Conservation (phyloP, 106 monocot genomes). For the Dendrobium nobile region DNA sequence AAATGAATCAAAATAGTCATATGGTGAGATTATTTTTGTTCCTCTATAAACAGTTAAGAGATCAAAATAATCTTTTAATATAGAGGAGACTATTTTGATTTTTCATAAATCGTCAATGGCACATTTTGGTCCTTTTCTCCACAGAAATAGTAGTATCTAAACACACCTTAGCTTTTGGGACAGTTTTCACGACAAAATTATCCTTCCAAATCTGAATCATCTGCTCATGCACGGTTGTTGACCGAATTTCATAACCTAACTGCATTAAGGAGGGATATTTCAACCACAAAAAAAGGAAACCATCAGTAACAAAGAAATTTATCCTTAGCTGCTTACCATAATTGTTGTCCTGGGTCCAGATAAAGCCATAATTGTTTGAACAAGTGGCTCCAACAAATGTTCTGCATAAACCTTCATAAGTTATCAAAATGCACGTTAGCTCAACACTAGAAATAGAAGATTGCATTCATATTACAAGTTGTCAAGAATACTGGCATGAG, state of each 20-base stretch:
- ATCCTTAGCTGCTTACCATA: constrained; percentile 37
- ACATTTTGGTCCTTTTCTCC: no score
- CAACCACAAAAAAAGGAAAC: not conserved
- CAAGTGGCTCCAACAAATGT: constrained; percentile 76
- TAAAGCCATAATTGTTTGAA: constrained; percentile 78
- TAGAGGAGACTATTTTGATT: no score
- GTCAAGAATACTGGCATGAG: not conserved
- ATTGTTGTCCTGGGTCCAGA: constrained; percentile 80
- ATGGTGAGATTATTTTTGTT: no score
- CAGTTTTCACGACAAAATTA: constrained; percentile 64
- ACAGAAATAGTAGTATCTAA: not conserved
- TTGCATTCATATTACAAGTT: not conserved
- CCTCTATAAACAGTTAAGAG: no score
- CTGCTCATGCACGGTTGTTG: constrained; percentile 78
- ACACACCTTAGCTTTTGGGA: constrained; percentile 77
- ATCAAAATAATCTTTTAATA: no score
- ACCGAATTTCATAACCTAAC: constrained; percentile 94
- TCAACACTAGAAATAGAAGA: not conserved
- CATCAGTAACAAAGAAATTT: not conserved
- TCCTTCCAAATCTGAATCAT: constrained; percentile 77
- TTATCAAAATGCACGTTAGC: not conserved
- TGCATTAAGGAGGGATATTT: constrained; percentile 18
- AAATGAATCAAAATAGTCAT: no score
- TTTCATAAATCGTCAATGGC: no score
- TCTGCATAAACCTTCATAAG: constrained; percentile 78